Evolutionary conservation across 805 yeast genomes (phyloP).

Genomic region (Phaffomyces thermotolerans): DNA sequence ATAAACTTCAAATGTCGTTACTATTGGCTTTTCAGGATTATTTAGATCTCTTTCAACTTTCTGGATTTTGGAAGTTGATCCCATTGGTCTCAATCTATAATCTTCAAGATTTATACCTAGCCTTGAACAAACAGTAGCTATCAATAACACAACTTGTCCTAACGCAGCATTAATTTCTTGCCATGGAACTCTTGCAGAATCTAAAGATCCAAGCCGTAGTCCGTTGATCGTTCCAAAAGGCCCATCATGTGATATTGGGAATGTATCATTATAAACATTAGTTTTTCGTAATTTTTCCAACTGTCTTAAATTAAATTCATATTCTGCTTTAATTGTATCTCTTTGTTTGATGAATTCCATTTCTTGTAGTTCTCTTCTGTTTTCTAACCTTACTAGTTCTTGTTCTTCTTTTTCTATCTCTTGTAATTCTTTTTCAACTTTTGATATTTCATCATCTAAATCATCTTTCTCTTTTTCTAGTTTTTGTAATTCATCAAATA

Average conservation of each 20-base stretch:
- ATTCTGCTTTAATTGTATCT: slow-evolving; percentile 55
- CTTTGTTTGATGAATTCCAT: slow-evolving; percentile 44
- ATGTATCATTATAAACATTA: slow-evolving; percentile 78
- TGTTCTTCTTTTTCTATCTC: slow-evolving; percentile 41
- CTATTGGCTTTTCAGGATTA: slow-evolving; percentile 27
- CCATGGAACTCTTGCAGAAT: slow-evolving; percentile 66
- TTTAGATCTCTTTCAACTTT: slow-evolving; percentile 35
- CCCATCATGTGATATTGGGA: slow-evolving; percentile 78
- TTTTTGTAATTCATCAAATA: slow-evolving; percentile 38
- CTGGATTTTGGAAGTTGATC: slow-evolving; percentile 74
- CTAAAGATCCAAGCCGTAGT: slow-evolving; percentile 65
- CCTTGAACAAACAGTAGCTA: slow-evolving; percentile 55
- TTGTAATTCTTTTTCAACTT: slow-evolving; percentile 41
- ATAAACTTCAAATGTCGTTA: slow-evolving; percentile 36
- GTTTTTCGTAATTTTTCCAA: slow-evolving; percentile 65
- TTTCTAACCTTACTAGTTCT: slow-evolving; percentile 41
- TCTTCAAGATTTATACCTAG: slow-evolving; percentile 48
- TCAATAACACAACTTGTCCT: slow-evolving; percentile 71
- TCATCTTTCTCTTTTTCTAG: slow-evolving; percentile 34
- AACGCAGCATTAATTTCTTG: slow-evolving; percentile 86
- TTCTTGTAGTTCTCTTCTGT: slow-evolving; percentile 48
- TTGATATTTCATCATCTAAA: slow-evolving; percentile 17
- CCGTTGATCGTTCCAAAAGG: slow-evolving; percentile 86
- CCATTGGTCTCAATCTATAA: slow-evolving; percentile 72
- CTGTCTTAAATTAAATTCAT: slow-evolving; percentile 54